A percentile compares a stretch with the other conserved stretches of the same genome.
These are phyloP conservation scores for Neonectria magnoliae DNA, from an alignment of 2,329 filamentous ascomycete genomes.

Conservation along the genomic window DNA sequence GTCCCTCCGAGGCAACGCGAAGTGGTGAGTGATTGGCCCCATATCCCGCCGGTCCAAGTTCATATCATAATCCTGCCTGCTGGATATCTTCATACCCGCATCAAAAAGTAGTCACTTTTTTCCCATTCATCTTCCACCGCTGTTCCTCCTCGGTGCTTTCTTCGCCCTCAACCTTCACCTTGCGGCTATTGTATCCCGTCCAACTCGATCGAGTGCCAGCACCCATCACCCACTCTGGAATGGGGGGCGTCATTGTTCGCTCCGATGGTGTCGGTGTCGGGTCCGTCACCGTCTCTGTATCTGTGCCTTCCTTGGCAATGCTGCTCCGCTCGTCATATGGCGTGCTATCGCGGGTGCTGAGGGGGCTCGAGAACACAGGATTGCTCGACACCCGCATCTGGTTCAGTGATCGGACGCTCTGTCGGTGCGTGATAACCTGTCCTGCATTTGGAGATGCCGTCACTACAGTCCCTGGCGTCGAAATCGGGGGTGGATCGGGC, in stretches of 20 bases:
- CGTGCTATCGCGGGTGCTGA: conserved; percentile 60
- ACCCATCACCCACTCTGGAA: conserved; percentile 69
- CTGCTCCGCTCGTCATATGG: conserved; percentile 44
- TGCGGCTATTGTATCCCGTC: conserved; percentile 56
- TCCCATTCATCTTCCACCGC: conserved; percentile 16
- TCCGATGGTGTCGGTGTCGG: conserved; percentile 44
- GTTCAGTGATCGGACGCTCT: conserved; percentile 60
- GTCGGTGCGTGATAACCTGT: conserved; percentile 66
- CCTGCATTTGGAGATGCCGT: conserved; percentile 75
- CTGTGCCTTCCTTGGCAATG: conserved; percentile 38
- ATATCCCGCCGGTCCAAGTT: conserved; percentile 1
- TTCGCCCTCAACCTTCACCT: conserved; percentile 34
- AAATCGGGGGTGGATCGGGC: conserved; percentile 71
- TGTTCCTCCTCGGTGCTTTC: conserved; percentile 14
- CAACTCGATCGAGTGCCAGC: conserved; percentile 62
- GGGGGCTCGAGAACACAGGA: conserved; percentile 56
- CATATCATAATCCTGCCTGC: conserved; percentile 27
- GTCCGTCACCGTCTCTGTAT: conserved; percentile 34
- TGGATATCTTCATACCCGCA: conserved; percentile 18
- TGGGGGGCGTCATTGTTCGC: conserved; percentile 66
- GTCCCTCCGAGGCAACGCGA: conserved; percentile 1
- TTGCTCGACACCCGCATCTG: conserved; percentile 67
- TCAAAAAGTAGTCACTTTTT: conserved; percentile 29
- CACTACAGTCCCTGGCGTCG: conserved; percentile 76
- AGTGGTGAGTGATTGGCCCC: conserved; percentile 14